Conservation (phyloP, 169 alveolate species). For the Cryptosporidium meleagridis region DNA sequence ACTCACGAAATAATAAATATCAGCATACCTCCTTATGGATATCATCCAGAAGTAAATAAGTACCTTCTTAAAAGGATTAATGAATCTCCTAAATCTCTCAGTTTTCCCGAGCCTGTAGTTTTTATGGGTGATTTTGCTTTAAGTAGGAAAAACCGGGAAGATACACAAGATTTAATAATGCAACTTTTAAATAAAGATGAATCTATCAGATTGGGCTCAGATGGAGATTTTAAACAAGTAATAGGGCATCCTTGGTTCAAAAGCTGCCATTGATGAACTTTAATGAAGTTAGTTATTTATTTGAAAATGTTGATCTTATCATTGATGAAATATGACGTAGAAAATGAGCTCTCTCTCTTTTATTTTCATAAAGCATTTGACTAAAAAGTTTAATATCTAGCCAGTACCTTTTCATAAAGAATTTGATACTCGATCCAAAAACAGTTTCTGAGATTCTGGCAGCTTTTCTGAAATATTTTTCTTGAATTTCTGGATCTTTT, state of each 20-base stretch:
- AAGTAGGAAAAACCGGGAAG: neutral
- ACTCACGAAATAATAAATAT: neutral
- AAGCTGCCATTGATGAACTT: neutral
- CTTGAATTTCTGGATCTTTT: neutral
- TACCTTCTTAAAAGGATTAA: constrained; percentile 30
- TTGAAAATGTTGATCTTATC: neutral
- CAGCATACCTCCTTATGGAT: constrained; percentile 72
- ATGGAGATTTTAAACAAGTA: constrained; percentile 6
- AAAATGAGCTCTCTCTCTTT: neutral
- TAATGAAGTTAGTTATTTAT: neutral
- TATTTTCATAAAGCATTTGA: neutral
- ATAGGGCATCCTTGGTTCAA: constrained; percentile 36
- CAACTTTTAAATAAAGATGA: constrained; percentile 2
- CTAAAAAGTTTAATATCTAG: constrained; percentile 7
- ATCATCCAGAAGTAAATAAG: constrained; percentile 59
- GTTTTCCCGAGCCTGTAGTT: constrained; percentile 20
- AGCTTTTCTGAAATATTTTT: constrained; percentile 3
- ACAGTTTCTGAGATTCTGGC: neutral
- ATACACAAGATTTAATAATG: neutral
- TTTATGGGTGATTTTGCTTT: neutral
- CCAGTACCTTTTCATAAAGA: constrained; percentile 65
- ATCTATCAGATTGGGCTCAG: constrained; percentile 1
- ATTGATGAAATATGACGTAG: neutral
- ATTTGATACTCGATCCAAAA: constrained; percentile 20
- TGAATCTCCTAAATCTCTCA: constrained; percentile 42